A percentile compares a stretch with the other conserved stretches of the same genome.
Conservation (phyloP, 1,284 basidiomycete genomes). For the Cryptococcus sp. region DNA sequence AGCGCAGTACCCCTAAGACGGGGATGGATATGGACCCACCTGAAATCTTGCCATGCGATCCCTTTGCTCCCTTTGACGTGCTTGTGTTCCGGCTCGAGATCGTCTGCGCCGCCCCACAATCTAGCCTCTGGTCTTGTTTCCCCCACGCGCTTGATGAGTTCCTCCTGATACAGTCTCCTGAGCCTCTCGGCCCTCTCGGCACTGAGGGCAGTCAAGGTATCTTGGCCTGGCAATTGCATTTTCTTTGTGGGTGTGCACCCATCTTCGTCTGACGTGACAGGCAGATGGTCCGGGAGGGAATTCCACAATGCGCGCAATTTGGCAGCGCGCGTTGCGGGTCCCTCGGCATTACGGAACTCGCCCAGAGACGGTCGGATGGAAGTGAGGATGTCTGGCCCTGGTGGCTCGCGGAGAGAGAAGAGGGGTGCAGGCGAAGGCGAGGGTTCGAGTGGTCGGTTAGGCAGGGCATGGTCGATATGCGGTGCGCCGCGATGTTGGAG, state of each 20-base stretch:
- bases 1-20: background rate
- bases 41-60: slow-evolving; percentile 76
- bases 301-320: slow-evolving; percentile 52
- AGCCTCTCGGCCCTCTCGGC: slow-evolving; percentile 69
- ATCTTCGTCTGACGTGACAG: slow-evolving; percentile 26
- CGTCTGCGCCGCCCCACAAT: slow-evolving; percentile 57
- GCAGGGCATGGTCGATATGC: slow-evolving; percentile 10
- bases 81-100: slow-evolving; percentile 49
- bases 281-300: slow-evolving; percentile 42
- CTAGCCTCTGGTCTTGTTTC: slow-evolving; percentile 46
- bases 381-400: slow-evolving; percentile 35
- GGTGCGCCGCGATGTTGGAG: slow-evolving; percentile 11
- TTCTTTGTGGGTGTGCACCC: slow-evolving; percentile 39
- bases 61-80: slow-evolving; percentile 39
- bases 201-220: slow-evolving; percentile 58
- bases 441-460: slow-evolving; percentile 15
- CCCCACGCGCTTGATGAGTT: slow-evolving; percentile 66
- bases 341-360: slow-evolving; percentile 50
- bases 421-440: slow-evolving; percentile 7
- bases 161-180: slow-evolving; percentile 72
- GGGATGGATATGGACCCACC: slow-evolving; percentile 37
- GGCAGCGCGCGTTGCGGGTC: slow-evolving; percentile 39
- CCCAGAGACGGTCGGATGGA: slow-evolving; percentile 37
- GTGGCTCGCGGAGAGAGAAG: slow-evolving; percentile 36
- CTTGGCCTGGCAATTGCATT: slow-evolving; percentile 52